Percentiles rank a stretch among this genome's conserved stretches.
Evolutionary conservation across 2,329 filamentous ascomycete species (phyloP).

Genomic region (Aspergillus neotritici): DNA sequence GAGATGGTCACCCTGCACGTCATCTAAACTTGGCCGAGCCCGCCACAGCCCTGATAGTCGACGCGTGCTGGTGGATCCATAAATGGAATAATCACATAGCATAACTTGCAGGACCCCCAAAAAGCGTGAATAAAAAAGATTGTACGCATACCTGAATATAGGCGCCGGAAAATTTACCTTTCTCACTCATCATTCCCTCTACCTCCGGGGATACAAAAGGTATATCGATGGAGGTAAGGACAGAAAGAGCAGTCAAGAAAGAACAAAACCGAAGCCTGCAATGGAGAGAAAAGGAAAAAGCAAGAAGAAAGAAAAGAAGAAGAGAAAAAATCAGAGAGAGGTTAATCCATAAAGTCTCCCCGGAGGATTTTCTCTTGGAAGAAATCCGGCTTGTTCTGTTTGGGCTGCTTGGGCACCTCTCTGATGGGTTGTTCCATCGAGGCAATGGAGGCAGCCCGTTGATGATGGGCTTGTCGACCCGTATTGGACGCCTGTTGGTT

Average conservation of each 20-base stretch:
- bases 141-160: too few species aligned
- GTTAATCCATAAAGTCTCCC: constrained; percentile 93
- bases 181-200: too few species aligned
- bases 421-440: constrained; percentile 52
- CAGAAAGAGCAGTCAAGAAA: constrained; percentile 6
- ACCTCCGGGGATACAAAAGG: too few species aligned
- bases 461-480: constrained; percentile 43
- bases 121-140: too few species aligned
- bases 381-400: constrained; percentile 71
- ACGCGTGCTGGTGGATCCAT: too few species aligned
- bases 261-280: not conserved
- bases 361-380: constrained; percentile 97
- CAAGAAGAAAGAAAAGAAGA: constrained; percentile 1
- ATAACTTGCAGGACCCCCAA: too few species aligned
- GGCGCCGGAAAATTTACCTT: too few species aligned
- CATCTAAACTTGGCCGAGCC: too few species aligned
- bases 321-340: constrained; percentile 1
- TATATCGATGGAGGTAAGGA: not conserved
- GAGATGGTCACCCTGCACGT: too few species aligned
- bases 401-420: constrained; percentile 42
- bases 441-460: constrained; percentile 41
- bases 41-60: too few species aligned
- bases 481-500: constrained; percentile 37
- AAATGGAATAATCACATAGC: too few species aligned
- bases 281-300: constrained; percentile 1